Base-by-base conservation (phyloP, 495 filamentous ascomycete genomes). In the Lepraria neglecta region DNA sequence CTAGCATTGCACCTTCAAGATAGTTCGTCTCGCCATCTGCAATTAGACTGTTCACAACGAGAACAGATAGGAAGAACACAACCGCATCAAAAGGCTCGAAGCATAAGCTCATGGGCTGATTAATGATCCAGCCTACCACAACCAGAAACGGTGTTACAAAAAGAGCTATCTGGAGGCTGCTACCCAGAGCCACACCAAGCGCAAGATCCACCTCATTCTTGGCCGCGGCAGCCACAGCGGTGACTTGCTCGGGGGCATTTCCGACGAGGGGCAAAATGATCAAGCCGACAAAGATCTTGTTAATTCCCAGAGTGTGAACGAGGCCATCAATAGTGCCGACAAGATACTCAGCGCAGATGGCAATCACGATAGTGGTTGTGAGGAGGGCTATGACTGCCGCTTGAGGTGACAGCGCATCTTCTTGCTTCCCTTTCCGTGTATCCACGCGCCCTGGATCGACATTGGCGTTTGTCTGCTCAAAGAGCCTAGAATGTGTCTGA, bases 151-250 rank as follows among this genome's bases (percentile, higher is more conserved):
- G 91, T 4, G 91, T 96, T 53, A 96, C 80, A 73, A 96, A 95
- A 54, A 96, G 81, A 24, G 91, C 89, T 76, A 87, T 87, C 72
- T 96, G 91, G 68, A 96, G 95, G 64, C 86, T 91, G 55, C 83
- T 88, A n/a, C 91, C 91, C n/a, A 96, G 84, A 5, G 91, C 91
- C 28, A 96, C 89, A 66, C 89, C 91, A 64, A 96, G 94, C 0
- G 91, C 87, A 31, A 95, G 77, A 76, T 96, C 91, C 89, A 96
- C 92, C 77, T 96, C 95, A 75, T 96, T 95, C 78, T 95, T 96
- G 64, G 82, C 80, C 4, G 91, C 91, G 7, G 95, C 90, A 31
- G 84, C 88, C 43, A 96, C 88, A 0, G 91, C 89, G 1, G 90
- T 95, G 12, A 94, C 87, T 76, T 96, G 91, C 76, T 96, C 91